Evolutionary conservation across 2,329 filamentous ascomycete species (phyloP), one percentile per base, ranked within the genome.

Genomic region (Pseudopyrenochaeta lycopersici): DNA sequence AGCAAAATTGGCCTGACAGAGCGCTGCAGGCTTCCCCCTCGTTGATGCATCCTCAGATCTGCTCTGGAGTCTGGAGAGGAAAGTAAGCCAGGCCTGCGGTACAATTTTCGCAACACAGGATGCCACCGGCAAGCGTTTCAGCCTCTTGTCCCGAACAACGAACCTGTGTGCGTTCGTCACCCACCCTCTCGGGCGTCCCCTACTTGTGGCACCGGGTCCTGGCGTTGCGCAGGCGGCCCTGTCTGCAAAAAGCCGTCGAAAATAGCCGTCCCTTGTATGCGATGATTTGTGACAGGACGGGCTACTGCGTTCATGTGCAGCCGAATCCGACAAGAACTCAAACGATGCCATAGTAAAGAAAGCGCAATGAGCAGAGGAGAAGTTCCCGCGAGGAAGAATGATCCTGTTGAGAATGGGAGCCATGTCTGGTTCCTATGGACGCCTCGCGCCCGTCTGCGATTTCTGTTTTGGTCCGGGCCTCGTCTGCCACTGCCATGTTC

Each of bases 401-500:
- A n/a, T 27, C 23, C 23, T 27, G 23, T 27, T 27, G 23, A 27
- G 23, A 27, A 27, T 27, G 23, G 23, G 23, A 27, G 23, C 23
- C 23, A 27, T 27, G 23, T 27, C 23, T n/a, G n/a, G n/a, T n/a
- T n/a, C n/a, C n/a, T n/a, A n/a, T n/a, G n/a, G n/a, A n/a, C n/a
- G n/a, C n/a, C n/a, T 9, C 23, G 9, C 23, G 5, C 5, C 51
- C 55, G 55, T 51, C 43, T 58, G 44, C 54, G 49, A 48, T 44
- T 58, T 43, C 54, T 47, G 10, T 31, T 43, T 30, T 35, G 23
- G 11, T 12, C 20, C 3, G 3, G 21, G 14, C 33, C 46, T 58
- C 56, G 56, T 46, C 32, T 58, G 23, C 45, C 29, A 21, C 46
- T 58, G 46, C 56, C 52, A 18, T 12, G 17, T 32, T 49, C 52